These are phyloP conservation scores for Mycena kentingensis DNA, from an alignment of 768 basidiomycete species.

Conservation along the genomic window DNA sequence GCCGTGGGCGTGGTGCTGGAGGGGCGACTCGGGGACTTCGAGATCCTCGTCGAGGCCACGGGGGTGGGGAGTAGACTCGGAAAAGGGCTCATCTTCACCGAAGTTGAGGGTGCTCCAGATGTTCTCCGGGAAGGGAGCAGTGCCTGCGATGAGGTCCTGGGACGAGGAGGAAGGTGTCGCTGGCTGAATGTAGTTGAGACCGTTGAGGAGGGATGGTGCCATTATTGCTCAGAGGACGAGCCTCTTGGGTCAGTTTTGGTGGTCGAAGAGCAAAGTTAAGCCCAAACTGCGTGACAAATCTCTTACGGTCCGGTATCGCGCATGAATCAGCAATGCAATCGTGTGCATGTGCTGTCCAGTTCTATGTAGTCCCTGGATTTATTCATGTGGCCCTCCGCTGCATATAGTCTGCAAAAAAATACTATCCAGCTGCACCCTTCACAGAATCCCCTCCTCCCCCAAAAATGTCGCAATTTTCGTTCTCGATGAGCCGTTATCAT, in stretches of 20 bases:
- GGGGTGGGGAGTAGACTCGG: conserved; percentile 37
- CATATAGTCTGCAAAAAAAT: too few relatives aligned
- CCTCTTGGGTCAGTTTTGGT: neutral
- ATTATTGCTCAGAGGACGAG: conserved; percentile 35
- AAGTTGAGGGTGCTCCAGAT: conserved; percentile 85
- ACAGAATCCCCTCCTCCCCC: too few relatives aligned
- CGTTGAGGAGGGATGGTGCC: conserved; percentile 68
- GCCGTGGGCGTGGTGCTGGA: conserved; percentile 40
- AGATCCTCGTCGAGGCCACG: conserved; percentile 50
- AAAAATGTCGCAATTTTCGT: neutral
- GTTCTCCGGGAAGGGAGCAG: conserved; percentile 73
- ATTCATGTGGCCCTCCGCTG: too few relatives aligned
- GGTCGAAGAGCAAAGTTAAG: neutral
- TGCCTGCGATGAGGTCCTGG: conserved; percentile 63
- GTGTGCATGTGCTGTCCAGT: too few relatives aligned
- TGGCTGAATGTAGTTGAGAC: conserved; percentile 78
- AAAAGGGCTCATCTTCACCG: conserved; percentile 69
- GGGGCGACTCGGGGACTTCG: conserved; percentile 46
- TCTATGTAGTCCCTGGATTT: too few relatives aligned
- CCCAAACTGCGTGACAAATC: conserved; percentile 1
- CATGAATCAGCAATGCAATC: too few relatives aligned
- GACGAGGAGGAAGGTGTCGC: conserved; percentile 40
- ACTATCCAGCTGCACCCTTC: too few relatives aligned
- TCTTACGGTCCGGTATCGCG: too few relatives aligned
- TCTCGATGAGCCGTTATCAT: too few relatives aligned